A percentile compares a stretch with the other conserved stretches of the same genome.
Conservation (phyloP, 495 filamentous ascomycete genomes). For the Aspergillus avenaceus region DNA sequence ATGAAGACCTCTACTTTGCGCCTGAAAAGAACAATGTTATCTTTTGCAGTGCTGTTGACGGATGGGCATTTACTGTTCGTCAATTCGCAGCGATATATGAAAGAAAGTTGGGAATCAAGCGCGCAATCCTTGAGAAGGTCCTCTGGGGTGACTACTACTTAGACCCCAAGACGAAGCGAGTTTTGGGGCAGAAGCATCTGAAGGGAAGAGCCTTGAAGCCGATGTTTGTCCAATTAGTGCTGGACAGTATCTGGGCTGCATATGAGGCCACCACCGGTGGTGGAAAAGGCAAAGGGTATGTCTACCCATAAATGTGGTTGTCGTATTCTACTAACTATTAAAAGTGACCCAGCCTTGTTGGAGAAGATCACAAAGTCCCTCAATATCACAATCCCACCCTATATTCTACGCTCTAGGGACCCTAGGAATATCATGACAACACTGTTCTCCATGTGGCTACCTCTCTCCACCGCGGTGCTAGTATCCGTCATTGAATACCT, state of each 20-base stretch:
- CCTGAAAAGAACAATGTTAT: conserved; percentile 99
- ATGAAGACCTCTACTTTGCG: conserved; percentile 97
- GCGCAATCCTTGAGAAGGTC: conserved; percentile 85
- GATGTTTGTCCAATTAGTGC: conserved; percentile 95
- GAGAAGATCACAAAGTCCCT: conserved; percentile 96
- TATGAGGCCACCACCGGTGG: conserved; percentile 87
- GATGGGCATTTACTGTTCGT: conserved; percentile 94
- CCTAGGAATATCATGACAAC: conserved; percentile 77
- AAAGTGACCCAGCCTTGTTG: conserved; percentile 71
- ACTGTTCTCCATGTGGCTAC: conserved; percentile 85
- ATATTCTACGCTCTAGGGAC: conserved; percentile 82
- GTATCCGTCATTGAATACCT: conserved; percentile 92
- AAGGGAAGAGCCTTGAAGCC: conserved; percentile 89
- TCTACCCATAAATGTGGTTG: conserved; percentile 17
- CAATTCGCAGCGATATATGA: conserved; percentile 95
- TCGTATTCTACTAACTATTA: conserved; percentile 24
- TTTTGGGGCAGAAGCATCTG: conserved; percentile 85
- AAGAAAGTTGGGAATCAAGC: conserved; percentile 94
- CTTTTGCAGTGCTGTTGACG: conserved; percentile 94
- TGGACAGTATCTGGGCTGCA: conserved; percentile 96
- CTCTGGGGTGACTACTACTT: conserved; percentile 97
- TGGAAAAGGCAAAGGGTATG: conserved; percentile 75
- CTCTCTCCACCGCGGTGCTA: conserved; percentile 85
- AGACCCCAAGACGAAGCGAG: conserved; percentile 94
- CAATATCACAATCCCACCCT: conserved; percentile 73